Conservation (phyloP, 768 basidiomycete genomes). For the Serpula lacrymans region DNA sequence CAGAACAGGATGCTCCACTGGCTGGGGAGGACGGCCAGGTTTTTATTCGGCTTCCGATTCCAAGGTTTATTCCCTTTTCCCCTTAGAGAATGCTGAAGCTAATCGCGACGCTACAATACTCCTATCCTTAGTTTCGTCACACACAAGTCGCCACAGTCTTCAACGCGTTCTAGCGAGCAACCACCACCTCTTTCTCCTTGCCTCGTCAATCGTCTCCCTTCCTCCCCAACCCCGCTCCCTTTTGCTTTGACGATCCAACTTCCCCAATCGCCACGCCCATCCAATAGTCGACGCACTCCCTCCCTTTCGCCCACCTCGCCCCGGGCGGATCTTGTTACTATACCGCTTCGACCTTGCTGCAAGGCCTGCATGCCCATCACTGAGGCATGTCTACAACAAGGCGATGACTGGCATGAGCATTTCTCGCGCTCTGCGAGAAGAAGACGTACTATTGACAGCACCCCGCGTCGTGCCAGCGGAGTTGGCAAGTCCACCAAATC, state of each 20-base stretch:
- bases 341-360: slow-evolving; percentile 75
- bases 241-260: slow-evolving; percentile 1
- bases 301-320: slow-evolving; percentile 32
- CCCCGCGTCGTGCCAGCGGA: slow-evolving; percentile 24
- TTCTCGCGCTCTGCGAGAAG: slow-evolving; percentile 62
- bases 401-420: slow-evolving; percentile 58
- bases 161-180: slow-evolving; percentile 31
- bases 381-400: slow-evolving; percentile 52
- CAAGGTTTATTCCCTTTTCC: slow-evolving; percentile 44
- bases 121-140: slow-evolving; percentile 37
- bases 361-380: slow-evolving; percentile 55
- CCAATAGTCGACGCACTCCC: slow-evolving; percentile 17
- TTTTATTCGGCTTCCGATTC: slow-evolving; percentile 58
- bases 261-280: slow-evolving; percentile 8
- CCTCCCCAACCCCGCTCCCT: slow-evolving; percentile 10
- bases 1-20: slow-evolving; percentile 17
- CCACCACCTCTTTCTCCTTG: slow-evolving; percentile 47
- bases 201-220: slow-evolving; percentile 46
- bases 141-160: slow-evolving; percentile 36
- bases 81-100: slow-evolving; percentile 2
- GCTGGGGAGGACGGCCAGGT: slow-evolving; percentile 42
- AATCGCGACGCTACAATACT: not conserved
- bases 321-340: slow-evolving; percentile 41
- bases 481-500: too few species aligned
- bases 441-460: too few species aligned